A percentile compares a stretch with the other conserved stretches of the same genome.
Conservation (phyloP, 305 asterid genomes). For the Solanum hybrid region DNA sequence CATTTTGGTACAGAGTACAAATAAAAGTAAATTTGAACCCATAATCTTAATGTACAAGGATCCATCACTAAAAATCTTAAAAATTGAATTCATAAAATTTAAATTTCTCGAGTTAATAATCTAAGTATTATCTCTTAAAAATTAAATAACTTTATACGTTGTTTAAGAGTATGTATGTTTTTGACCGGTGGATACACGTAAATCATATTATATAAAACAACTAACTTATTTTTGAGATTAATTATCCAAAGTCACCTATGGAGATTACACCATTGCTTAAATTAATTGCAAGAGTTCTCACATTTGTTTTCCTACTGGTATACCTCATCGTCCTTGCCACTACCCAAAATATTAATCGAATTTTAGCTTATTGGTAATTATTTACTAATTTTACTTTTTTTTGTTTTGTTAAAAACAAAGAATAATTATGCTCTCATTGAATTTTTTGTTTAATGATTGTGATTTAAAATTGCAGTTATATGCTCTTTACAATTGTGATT, state of each 20-base stretch:
- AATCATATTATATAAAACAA: too few species aligned
- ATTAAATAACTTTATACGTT: not conserved
- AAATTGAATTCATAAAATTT: not conserved
- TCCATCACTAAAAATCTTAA: not conserved
- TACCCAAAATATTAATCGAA: not conserved
- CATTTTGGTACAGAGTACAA: not conserved
- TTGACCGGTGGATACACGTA: not conserved
- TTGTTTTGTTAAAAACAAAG: not conserved
- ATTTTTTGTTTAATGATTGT: not conserved
- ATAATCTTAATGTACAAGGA: not conserved
- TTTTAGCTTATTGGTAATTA: not conserved
- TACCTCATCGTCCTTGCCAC: not conserved
- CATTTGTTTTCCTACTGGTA: constrained; percentile 15
- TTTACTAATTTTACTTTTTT: not conserved
- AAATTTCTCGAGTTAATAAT: not conserved
- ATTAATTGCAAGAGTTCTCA: constrained; percentile 19
- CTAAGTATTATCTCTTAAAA: not conserved
- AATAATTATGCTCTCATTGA: not conserved
- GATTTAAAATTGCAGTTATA: not conserved
- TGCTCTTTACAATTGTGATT: not conserved
- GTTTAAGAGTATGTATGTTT: not conserved
- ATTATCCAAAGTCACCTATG: not conserved
- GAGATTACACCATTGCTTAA: not conserved
- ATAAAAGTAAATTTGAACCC: not conserved
- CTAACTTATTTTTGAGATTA: not conserved